These are phyloP conservation scores for Macroventuria anomochaeta DNA, from an alignment of 2,329 filamentous ascomycete species.

Conservation along the genomic window DNA sequence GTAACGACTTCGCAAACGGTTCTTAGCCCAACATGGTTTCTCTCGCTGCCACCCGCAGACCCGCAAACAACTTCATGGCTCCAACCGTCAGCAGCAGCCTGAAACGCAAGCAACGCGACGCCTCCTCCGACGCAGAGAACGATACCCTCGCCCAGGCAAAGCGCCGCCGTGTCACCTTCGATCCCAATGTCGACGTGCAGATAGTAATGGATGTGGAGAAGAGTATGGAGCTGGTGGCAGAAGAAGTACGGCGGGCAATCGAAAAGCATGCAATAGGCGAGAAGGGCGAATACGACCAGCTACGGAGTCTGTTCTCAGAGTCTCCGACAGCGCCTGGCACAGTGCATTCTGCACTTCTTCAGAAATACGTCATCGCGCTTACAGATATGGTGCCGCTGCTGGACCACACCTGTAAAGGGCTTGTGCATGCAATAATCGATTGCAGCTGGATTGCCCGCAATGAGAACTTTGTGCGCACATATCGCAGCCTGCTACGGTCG, in stretches of 20 bases:
- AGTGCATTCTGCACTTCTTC: constrained; percentile 59
- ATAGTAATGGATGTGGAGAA: constrained; percentile 58
- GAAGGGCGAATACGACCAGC: constrained; percentile 62
- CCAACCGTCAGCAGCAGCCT: constrained; percentile 41
- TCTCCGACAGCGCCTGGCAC: constrained; percentile 57
- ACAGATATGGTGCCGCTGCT: constrained; percentile 63
- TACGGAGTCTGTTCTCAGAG: constrained; percentile 61
- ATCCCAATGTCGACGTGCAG: constrained; percentile 55
- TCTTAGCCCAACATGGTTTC: constrained; percentile 45
- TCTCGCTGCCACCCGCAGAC: constrained; percentile 42
- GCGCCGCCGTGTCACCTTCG: constrained; percentile 56
- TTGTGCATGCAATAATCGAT: constrained; percentile 64
- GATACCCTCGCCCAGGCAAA: constrained; percentile 49
- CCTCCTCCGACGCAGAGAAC: constrained; percentile 42
- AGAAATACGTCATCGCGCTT: constrained; percentile 66
- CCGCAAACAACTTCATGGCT: constrained; percentile 33
- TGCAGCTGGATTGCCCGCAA: constrained; percentile 69
- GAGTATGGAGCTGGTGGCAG: constrained; percentile 63
- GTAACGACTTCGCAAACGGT: constrained; percentile 28
- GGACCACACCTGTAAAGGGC: constrained; percentile 62
- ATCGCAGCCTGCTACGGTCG: constrained; percentile 63
- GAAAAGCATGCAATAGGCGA: constrained; percentile 61
- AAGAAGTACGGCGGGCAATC: constrained; percentile 66
- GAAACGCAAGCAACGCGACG: constrained; percentile 47
- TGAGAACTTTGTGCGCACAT: constrained; percentile 64